Evolutionary conservation across 768 basidiomycete species (phyloP), one percentile per base, ranked within the genome.

Genomic region (Tubosaeta brunneosetosa): DNA sequence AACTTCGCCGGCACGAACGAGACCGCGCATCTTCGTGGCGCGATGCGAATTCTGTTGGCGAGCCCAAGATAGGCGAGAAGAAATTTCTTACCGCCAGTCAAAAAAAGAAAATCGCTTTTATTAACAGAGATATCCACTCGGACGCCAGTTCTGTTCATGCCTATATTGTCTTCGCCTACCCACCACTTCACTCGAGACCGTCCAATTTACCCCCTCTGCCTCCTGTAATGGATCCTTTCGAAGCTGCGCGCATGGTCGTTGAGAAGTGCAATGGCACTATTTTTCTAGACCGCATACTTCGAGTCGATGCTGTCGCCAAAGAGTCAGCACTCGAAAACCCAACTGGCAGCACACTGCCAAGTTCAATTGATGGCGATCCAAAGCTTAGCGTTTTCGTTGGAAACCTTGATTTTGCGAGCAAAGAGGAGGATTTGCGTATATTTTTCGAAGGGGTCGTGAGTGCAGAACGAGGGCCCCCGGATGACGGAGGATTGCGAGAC

Each of bases 71-170:
- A 12, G 77, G 80, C 50, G 76, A 79, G 47, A 87, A 91, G 66
- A 74, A 74, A 34, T 90, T 81, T 67, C 79, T 97, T 47, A 90
- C 82, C 7, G 79, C 91, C 0, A 79, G 78, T 47, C 89, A 97
- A 70, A 97, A 95, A 76, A 91, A 94, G 72, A 89, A 86, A 57
- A 83, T 97, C 49, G 91, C 93, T 0, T 97, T 94, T 68, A 97
- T 98, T 66, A 90, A 93, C 64, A 85, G 85, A 49, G 91, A 95
- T 60, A 83, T 97, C 63, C 93, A 98, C 70, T 74, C 84, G 2
- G 77, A 81, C 32, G 85, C 86, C 4, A 83, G 83, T 59, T 77
- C 82, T 16, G 81, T 91, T 53, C 90, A 94, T 63, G 90, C 91
- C 1, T 99, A 99, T 67, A 71, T 95, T 44, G 92, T 98, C 17